Evolutionary conservation across 2,329 filamentous ascomycete genomes (phyloP), one percentile per base, ranked within the genome.

Genomic region (Penicillium sp.): DNA sequence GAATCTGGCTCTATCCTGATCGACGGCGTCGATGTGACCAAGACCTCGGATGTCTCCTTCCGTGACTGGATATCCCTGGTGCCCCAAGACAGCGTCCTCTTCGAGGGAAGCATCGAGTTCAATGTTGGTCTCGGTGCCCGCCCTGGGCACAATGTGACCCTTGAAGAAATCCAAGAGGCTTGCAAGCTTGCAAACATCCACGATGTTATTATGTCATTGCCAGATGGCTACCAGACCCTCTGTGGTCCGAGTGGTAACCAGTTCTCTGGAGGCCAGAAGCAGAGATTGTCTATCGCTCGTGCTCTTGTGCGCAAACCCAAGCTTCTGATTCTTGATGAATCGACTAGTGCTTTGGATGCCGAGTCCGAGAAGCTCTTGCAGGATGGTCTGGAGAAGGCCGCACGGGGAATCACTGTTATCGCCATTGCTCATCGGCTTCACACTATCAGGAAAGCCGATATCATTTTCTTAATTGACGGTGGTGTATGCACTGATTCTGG

Each of bases 391-490:
- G 70, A 66, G 28, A 70, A 67, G 49, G 66, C 68, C 8, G 67
- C 67, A 7, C 63, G 63, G 14, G 63, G 67, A 12, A 74, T 69
- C 12, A 77, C 74, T 11, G 69, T 75, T 30, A 67, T 77, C 47
- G 74, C 73, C 3, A 76, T 77, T 58, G 72, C 75, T 2, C 75
- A 77, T 61, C 69, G 74, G 30, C 62, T 77, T 47, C 70, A 73
- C 49, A 77, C 75, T 14, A 75, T 77, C 35, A 87, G 89, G 67
- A 88, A 91, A 63, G 89, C 89, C 2, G 87, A 94, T 69, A 78
- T 88, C 16, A 93, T 93, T 46, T 91, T 89, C 65, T 87, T 93
- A 8, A 83, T 94, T 40, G 88, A 89, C 33, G 81, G 84, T 55
- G 87, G 89, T 9, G 81, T 69, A 31, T 81, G 88, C 47, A 77